Evolutionary conservation across 176 grass and related monocot genomes (phyloP).

Genomic region (Triticum aestivum): IWGSC_CS_RefSeq_v2.1 NC_057800.1:616575445-616575944

Average conservation of each 20-base stretch:
- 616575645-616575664: slow-evolving; percentile 58
- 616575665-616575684: slow-evolving; percentile 91
- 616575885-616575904: slow-evolving; percentile 66
- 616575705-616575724: slow-evolving; percentile 87
- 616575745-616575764: slow-evolving; percentile 84
- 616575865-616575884: slow-evolving; percentile 91
- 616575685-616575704: slow-evolving; percentile 94
- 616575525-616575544: neutral
- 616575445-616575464: slow-evolving; percentile 51
- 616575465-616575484: slow-evolving; percentile 77
- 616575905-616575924: neutral
- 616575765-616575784: slow-evolving; percentile 93
- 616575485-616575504: slow-evolving; percentile 10
- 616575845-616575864: slow-evolving; percentile 83
- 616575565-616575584: neutral
- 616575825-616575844: slow-evolving; percentile 84
- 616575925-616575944: neutral
- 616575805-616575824: slow-evolving; percentile 90
- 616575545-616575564: neutral
- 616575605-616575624: neutral
- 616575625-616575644: neutral
- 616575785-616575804: slow-evolving; percentile 88
- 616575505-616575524: slow-evolving; percentile 24
- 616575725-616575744: slow-evolving; percentile 81
- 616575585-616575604: neutral